Evolutionary conservation across 495 filamentous ascomycete genomes (phyloP).

Genomic region (Tuber magnatum): DNA sequence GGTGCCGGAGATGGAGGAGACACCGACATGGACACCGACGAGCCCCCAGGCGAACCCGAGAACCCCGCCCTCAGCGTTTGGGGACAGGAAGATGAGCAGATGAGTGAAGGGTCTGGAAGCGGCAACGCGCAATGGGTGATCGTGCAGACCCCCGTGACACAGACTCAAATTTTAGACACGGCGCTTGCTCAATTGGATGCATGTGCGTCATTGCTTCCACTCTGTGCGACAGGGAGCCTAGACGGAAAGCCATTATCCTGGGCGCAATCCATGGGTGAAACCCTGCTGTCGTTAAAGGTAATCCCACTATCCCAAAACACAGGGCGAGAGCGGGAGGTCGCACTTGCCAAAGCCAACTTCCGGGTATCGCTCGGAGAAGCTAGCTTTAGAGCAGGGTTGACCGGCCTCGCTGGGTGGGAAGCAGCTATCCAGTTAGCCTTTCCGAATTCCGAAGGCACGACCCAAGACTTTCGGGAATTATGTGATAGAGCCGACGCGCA

Average conservation of each 20-base stretch:
- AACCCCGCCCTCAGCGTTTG: not conserved
- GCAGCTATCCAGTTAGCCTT: constrained; percentile 47
- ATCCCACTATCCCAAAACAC: constrained; percentile 18
- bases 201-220: constrained; percentile 21
- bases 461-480: constrained; percentile 48
- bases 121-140: constrained; percentile 26
- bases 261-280: constrained; percentile 18
- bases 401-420: constrained; percentile 49
- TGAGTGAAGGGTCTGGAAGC: constrained; percentile 15
- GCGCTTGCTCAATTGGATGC: constrained; percentile 16
- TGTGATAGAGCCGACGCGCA: constrained; percentile 56
- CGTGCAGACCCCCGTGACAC: constrained; percentile 23
- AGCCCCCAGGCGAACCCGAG: not conserved
- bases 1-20: not conserved
- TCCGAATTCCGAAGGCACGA: constrained; percentile 43
- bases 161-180: constrained; percentile 25
- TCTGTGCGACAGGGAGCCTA: constrained; percentile 14
- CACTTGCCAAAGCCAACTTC: constrained; percentile 52
- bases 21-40: constrained; percentile 8
- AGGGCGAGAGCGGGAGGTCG: constrained; percentile 43
- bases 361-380: constrained; percentile 51
- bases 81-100: constrained; percentile 14
- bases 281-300: constrained; percentile 17
- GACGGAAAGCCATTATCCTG: constrained; percentile 16
- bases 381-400: constrained; percentile 47